phyloP scores from a whole-genome alignment of 2,329 filamentous ascomycete genomes.

The Fusarium sp. region DNA sequence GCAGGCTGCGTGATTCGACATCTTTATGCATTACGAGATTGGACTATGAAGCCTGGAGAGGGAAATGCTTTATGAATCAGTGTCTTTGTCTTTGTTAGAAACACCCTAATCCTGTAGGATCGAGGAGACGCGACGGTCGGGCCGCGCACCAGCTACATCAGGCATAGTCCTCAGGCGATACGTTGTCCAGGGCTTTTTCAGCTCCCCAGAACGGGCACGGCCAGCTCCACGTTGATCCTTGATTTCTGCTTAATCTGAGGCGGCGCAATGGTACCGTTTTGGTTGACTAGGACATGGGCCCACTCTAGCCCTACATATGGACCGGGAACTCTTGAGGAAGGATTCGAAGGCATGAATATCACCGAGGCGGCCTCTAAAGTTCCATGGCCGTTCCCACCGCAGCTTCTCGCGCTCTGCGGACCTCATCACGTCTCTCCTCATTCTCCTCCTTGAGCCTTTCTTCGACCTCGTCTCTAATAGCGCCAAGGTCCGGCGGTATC shows the following conservation, averaged over 20 bases:
- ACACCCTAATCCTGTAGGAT: neutral
- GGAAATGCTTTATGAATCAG: neutral
- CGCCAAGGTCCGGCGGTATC: constrained; percentile 83
- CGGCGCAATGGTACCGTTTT: constrained; percentile 10
- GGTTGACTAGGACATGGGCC: constrained; percentile 14
- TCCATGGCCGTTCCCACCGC: constrained; percentile 73
- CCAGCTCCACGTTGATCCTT: constrained; percentile 7
- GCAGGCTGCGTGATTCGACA: neutral
- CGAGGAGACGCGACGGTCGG: neutral
- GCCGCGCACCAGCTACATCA: constrained; percentile 14
- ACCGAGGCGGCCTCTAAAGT: constrained; percentile 48
- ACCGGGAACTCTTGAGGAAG: constrained; percentile 3
- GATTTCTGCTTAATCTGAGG: constrained; percentile 16
- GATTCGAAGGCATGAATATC: constrained; percentile 5
- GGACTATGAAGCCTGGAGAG: constrained; percentile 9
- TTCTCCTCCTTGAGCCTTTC: constrained; percentile 75
- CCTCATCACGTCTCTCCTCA: constrained; percentile 70
- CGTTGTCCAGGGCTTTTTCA: neutral
- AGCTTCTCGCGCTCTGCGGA: constrained; percentile 70
- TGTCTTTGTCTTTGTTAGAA: neutral
- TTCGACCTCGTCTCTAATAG: constrained; percentile 79
- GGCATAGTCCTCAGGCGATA: constrained; percentile 8
- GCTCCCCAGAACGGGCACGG: constrained; percentile 1
- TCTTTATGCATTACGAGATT: constrained; percentile 7
- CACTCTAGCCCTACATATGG: constrained; percentile 13